These are phyloP conservation scores for Boletus fagicola DNA, from an alignment of 768 basidiomycete species.

Conservation along the genomic window DNA sequence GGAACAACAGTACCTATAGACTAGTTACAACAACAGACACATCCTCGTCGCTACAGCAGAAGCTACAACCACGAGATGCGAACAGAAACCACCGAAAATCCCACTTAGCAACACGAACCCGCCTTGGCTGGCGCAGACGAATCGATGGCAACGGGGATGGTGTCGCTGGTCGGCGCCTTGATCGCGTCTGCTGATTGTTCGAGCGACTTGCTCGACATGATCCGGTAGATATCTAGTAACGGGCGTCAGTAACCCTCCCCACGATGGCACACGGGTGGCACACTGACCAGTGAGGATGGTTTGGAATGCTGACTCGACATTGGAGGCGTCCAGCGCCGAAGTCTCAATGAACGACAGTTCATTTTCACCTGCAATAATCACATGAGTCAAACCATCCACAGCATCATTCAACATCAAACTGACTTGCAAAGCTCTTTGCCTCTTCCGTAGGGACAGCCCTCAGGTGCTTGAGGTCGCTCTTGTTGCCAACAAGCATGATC, in stretches of 20 bases:
- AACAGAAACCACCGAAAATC: neutral
- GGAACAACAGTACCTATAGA: conserved; percentile 29
- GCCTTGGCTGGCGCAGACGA: conserved; percentile 50
- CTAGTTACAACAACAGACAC: conserved; percentile 14
- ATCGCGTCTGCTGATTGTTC: conserved; percentile 78
- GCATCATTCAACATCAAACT: conserved; percentile 30
- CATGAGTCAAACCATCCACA: conserved; percentile 1
- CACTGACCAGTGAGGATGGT: conserved; percentile 84
- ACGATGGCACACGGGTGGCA: neutral
- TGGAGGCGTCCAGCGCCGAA: conserved; percentile 98
- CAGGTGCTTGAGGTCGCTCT: conserved; percentile 98
- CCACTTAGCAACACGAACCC: conserved; percentile 61
- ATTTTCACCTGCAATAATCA: conserved; percentile 66
- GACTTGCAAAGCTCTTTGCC: conserved; percentile 87
- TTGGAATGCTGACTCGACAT: conserved; percentile 97
- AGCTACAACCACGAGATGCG: conserved; percentile 3
- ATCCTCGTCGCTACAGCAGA: neutral
- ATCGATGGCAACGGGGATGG: conserved; percentile 78
- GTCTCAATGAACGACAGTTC: conserved; percentile 96
- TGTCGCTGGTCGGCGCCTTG: conserved; percentile 78
- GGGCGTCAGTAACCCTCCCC: conserved; percentile 1
- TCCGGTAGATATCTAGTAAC: conserved; percentile 87
- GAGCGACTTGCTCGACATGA: conserved; percentile 93
- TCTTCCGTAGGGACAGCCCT: conserved; percentile 97
- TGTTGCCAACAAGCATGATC: conserved; percentile 96